Evolutionary conservation across 208 protist genomes (phyloP), one percentile per base, ranked within the genome.

Genomic region (Trypanosoma mega): DNA sequence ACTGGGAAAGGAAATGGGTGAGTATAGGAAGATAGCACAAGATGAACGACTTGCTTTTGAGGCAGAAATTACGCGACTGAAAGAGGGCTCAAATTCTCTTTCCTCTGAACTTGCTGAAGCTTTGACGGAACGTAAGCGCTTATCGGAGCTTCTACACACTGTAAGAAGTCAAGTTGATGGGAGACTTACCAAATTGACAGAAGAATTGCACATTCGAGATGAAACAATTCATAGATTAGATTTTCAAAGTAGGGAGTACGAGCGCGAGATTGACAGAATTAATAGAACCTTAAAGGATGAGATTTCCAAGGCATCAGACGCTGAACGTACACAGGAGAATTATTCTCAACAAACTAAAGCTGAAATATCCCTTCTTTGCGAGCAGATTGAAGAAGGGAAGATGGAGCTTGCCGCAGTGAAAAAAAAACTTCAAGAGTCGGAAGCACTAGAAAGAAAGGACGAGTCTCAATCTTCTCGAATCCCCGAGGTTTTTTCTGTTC

Each of bases 201-300:
- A 36, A 18, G 39, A 60, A n/a, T 41, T 49, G 44, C 54, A 49
- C 24, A 36, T n/a, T 9, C 47, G 47, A 50, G 54, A 60, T 48
- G 54, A 60, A 41, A 37, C 26, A 26, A 50, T 60, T 50, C 54
- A 60, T 50, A 30, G 41, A 33, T 50, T 60, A 37, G 41, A 50
- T 26, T 60, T 50, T 49, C 39, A 44, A 14, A 60, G 49, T 37
- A 31, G 43, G n/a, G 41, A 60, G 43, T 60, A 39, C 24, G 54
- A 60, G 14, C 36, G 41, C 21, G 43, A 60, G 18, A 60, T 60
- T 49, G 39, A 49, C 16, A 16, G 26, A 9, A 36, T 60, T 34
- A 50, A 47, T 24, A 36, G 27, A 20, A 31, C 47, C 12, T 9
- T 60, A 29, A 60, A 60, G 33, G 20, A 8, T 18, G 54, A 60